Evolutionary conservation across 805 yeast species (phyloP).

Genomic region (Ogataea neopini): DNA sequence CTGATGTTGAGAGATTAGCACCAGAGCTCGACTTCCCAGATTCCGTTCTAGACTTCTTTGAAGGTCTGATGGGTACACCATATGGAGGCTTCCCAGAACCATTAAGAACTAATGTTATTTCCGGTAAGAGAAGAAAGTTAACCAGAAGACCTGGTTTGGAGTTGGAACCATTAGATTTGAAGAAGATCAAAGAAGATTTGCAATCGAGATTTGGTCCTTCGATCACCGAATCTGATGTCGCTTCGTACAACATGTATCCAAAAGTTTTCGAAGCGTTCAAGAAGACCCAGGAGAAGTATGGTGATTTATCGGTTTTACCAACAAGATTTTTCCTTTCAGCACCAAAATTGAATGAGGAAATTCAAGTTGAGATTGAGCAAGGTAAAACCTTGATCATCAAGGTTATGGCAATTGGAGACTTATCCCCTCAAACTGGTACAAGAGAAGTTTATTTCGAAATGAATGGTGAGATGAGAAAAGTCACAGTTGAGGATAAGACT

Average conservation of each 20-base stretch:
- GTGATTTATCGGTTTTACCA: conserved; percentile 93
- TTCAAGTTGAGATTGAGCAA: conserved; percentile 84
- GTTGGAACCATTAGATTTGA: conserved; percentile 81
- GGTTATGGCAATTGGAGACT: conserved; percentile 89
- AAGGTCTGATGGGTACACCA: conserved; percentile 99
- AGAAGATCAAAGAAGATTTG: conserved; percentile 70
- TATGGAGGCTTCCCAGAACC: conserved; percentile 99
- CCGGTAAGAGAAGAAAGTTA: conserved; percentile 90
- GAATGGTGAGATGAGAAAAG: conserved; percentile 98
- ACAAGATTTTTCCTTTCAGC: conserved; percentile 89
- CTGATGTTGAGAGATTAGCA: conserved; percentile 88
- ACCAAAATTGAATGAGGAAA: conserved; percentile 84
- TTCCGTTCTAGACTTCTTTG: conserved; percentile 96
- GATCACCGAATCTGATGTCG: conserved; percentile 86
- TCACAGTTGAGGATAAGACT: conserved; percentile 83
- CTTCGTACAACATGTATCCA: conserved; percentile 97
- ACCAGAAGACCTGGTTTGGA: conserved; percentile 89
- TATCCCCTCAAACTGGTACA: conserved; percentile 79
- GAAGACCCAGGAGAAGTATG: conserved; percentile 71
- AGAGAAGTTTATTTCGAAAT: conserved; percentile 97
- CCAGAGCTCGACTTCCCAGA: conserved; percentile 96
- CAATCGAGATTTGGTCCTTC: conserved; percentile 68
- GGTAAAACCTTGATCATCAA: conserved; percentile 93
- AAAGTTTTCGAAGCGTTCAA: conserved; percentile 91
- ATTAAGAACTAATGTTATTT: conserved; percentile 84